These are phyloP conservation scores for Arthrobotrys megalospora DNA, from an alignment of 2,329 filamentous ascomycete genomes.

Conservation along the genomic window DNA sequence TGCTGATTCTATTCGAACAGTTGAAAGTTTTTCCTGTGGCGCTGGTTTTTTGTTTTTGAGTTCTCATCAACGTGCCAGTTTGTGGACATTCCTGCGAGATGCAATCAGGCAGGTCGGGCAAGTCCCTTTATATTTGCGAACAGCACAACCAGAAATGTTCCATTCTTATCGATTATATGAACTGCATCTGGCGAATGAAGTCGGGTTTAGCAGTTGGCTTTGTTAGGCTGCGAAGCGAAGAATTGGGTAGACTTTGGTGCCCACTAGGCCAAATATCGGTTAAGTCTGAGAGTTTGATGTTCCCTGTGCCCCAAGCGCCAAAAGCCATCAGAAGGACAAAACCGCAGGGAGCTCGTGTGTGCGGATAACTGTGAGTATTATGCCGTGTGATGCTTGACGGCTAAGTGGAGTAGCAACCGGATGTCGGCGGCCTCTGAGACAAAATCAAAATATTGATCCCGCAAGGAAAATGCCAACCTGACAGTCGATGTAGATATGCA, in stretches of 20 bases:
- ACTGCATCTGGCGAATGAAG: slow-evolving; percentile 51
- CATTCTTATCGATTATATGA: slow-evolving; percentile 56
- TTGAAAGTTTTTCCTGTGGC: slow-evolving; percentile 13
- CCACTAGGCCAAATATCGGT: slow-evolving; percentile 41
- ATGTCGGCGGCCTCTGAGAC: slow-evolving; percentile 41
- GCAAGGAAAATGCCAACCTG: neutral
- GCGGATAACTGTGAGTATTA: slow-evolving; percentile 30
- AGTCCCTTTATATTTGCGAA: slow-evolving; percentile 49
- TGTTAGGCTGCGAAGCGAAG: slow-evolving; percentile 55
- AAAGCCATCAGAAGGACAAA: slow-evolving; percentile 47
- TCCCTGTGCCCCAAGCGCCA: slow-evolving; percentile 48
- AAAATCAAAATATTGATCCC: slow-evolving; percentile 27
- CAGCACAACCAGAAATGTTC: slow-evolving; percentile 39
- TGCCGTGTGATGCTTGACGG: slow-evolving; percentile 54
- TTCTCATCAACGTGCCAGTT: slow-evolving; percentile 33
- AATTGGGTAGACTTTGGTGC: slow-evolving; percentile 23
- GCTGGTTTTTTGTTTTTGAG: neutral
- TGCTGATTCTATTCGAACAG: neutral
- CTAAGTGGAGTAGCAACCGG: slow-evolving; percentile 40
- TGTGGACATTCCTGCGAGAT: slow-evolving; percentile 47
- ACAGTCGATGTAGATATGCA: slow-evolving; percentile 15
- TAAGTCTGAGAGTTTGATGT: slow-evolving; percentile 43
- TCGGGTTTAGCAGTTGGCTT: slow-evolving; percentile 39
- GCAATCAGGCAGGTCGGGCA: slow-evolving; percentile 55
- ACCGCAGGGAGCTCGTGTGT: slow-evolving; percentile 61